Conservation (phyloP, 225 moss, liverwort and hornwort genomes). For the Marchantia paleacea region DNA sequence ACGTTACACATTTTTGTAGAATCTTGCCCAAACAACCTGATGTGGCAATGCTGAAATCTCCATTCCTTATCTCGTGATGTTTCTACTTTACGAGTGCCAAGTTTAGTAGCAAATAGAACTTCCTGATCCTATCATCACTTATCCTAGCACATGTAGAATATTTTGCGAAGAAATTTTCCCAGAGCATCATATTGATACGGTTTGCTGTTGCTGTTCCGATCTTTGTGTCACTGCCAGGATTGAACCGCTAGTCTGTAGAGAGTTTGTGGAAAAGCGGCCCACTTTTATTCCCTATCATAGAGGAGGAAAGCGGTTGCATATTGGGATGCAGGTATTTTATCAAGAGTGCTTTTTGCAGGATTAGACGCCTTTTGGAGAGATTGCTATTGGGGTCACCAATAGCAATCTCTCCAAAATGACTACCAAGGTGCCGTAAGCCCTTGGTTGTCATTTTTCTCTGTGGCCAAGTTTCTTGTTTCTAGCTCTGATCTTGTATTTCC, state of each 20-base stretch:
- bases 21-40: not conserved
- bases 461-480: not conserved
- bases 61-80: not conserved
- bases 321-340: conserved; percentile 74
- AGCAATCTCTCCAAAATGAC: no score
- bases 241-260: conserved; percentile 92
- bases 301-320: conserved; percentile 97
- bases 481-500: not conserved
- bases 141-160: no score
- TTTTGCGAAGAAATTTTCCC: no score
- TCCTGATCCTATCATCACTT: no score
- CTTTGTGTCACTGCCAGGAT: conserved; percentile 44
- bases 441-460: not conserved
- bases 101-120: not conserved
- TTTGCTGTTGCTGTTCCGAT: not conserved
- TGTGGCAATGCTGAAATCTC: not conserved
- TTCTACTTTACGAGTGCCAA: not conserved
- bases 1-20: not conserved
- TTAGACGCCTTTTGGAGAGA: not conserved
- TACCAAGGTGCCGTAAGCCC: not conserved
- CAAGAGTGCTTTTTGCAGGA: no score
- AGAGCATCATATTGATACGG: not conserved
- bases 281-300: conserved; percentile 92
- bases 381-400: no score
- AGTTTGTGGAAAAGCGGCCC: conserved; percentile 73